Evolutionary conservation across 768 basidiomycete species (phyloP).

Genomic region (Coprinellus micaceus): DNA sequence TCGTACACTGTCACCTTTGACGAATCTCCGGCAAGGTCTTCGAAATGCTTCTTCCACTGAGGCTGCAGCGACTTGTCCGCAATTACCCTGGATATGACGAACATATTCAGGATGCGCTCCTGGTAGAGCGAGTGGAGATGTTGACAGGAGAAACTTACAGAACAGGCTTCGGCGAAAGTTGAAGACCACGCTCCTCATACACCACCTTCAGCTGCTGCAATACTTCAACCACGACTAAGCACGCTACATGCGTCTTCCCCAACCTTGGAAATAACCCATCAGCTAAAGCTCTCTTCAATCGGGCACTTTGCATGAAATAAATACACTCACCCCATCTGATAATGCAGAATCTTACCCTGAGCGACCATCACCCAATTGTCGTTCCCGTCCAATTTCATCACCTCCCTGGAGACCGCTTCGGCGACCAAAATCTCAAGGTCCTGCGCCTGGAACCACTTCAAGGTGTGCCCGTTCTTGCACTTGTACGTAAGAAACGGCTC

Average conservation of each 20-base stretch:
- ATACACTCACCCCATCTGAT: conserved; percentile 7
- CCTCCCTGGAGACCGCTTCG: background rate
- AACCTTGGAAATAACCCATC: background rate
- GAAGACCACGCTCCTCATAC: background rate
- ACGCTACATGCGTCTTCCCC: conserved; percentile 5
- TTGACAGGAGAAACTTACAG: background rate
- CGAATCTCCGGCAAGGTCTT: background rate
- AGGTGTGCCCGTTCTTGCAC: background rate
- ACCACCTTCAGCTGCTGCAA: background rate
- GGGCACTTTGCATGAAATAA: too few relatives aligned
- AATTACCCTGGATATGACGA: background rate
- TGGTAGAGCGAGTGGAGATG: too few relatives aligned
- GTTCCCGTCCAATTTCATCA: background rate
- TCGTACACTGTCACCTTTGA: background rate
- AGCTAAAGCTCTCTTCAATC: background rate
- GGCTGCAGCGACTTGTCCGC: background rate
- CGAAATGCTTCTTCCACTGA: background rate
- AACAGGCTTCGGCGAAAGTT: background rate
- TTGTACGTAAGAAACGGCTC: background rate
- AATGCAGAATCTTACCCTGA: conserved; percentile 3
- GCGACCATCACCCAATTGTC: background rate
- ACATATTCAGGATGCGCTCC: too few relatives aligned
- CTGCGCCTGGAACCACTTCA: conserved; percentile 1
- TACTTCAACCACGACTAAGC: background rate
- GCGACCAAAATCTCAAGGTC: background rate